A percentile compares a stretch with the other conserved stretches of the same genome.
phyloP scores from a whole-genome alignment of 2,329 filamentous ascomycete species.

The Phaeosphaeria sp. region DNA sequence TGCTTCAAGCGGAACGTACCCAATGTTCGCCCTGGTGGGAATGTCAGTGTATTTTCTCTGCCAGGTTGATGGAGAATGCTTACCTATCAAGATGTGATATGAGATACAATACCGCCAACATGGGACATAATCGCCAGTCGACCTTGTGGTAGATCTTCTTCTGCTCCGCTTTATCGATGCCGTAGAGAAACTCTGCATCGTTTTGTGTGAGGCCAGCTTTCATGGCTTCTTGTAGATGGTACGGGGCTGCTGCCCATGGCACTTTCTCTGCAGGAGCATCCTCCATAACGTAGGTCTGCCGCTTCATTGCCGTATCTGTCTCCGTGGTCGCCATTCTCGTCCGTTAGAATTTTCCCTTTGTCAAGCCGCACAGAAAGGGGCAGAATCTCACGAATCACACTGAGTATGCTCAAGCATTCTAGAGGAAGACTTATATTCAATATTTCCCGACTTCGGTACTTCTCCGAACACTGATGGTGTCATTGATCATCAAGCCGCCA shows the following conservation, averaged over 20 bases:
- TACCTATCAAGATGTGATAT: constrained; percentile 38
- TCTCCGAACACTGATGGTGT: background rate
- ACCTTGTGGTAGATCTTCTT: constrained; percentile 33
- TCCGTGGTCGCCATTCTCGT: background rate
- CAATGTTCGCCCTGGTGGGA: constrained; percentile 40
- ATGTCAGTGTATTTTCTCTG: background rate
- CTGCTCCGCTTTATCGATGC: constrained; percentile 26
- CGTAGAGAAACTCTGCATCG: constrained; percentile 34
- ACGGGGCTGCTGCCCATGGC: constrained; percentile 7
- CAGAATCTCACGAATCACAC: background rate
- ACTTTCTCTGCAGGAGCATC: background rate
- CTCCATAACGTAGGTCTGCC: background rate
- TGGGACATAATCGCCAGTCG: constrained; percentile 28
- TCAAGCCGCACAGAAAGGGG: background rate
- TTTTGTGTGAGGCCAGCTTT: constrained; percentile 25
- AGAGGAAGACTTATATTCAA: too few species aligned
- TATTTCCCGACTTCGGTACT: too few species aligned
- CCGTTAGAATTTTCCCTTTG: background rate
- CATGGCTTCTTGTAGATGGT: constrained; percentile 14
- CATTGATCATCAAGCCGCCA: constrained; percentile 1
- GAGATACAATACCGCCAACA: constrained; percentile 34
- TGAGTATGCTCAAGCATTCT: background rate
- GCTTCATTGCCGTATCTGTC: background rate
- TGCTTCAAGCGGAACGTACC: constrained; percentile 2
- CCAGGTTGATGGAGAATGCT: background rate